phyloP scores from a whole-genome alignment of 441 rosid genomes.

The Aquilaria agallochum region DNA sequence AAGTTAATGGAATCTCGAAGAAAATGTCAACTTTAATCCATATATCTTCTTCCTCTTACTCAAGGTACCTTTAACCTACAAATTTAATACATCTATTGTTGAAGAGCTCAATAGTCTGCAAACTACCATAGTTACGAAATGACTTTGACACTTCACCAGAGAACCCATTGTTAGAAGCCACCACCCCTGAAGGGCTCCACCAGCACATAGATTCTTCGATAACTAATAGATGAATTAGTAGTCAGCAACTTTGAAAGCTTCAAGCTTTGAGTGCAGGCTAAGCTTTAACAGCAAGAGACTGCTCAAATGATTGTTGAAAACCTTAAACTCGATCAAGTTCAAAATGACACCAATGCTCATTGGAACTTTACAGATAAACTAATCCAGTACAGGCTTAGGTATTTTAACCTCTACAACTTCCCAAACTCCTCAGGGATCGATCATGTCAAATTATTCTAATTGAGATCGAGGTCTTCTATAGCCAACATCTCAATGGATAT shows the following conservation, averaged over 20 bases:
- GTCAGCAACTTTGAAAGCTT: slow-evolving; percentile 46
- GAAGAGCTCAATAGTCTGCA: slow-evolving; percentile 56
- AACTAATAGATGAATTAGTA: slow-evolving; percentile 63
- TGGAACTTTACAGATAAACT: slow-evolving; percentile 58
- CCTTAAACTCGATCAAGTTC: slow-evolving; percentile 21
- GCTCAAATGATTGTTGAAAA: slow-evolving; percentile 53
- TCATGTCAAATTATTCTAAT: slow-evolving; percentile 52
- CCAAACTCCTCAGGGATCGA: slow-evolving; percentile 57
- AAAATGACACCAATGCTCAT: slow-evolving; percentile 48
- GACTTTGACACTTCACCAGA: slow-evolving; percentile 61
- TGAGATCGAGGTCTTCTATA: slow-evolving; percentile 49
- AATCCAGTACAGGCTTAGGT: slow-evolving; percentile 34
- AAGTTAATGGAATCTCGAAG: no score
- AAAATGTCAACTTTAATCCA: no score
- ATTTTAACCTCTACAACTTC: slow-evolving; percentile 38
- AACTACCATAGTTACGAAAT: slow-evolving; percentile 50
- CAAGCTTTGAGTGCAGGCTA: slow-evolving; percentile 56
- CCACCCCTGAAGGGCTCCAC: slow-evolving; percentile 54
- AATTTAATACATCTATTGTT: slow-evolving; percentile 25
- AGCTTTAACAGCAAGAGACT: slow-evolving; percentile 64
- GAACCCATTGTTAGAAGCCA: slow-evolving; percentile 56
- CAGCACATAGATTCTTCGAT: slow-evolving; percentile 65
- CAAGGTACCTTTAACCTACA: no score
- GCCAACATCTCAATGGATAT: slow-evolving; percentile 29
- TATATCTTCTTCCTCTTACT: no score